Evolutionary conservation across 306 rosid species (phyloP).

Genomic region (Inga laurina): DNA sequence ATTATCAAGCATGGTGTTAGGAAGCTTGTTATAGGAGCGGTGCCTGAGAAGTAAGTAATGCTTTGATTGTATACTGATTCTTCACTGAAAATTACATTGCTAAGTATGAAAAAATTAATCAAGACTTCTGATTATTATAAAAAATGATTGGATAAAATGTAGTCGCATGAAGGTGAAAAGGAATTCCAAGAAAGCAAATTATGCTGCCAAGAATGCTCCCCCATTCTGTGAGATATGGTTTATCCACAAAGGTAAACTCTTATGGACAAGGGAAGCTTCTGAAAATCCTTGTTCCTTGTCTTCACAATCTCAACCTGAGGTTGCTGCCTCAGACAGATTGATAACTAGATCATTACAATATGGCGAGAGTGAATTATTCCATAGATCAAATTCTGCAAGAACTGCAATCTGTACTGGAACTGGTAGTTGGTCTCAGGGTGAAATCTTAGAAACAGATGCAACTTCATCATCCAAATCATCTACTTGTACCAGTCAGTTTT

Average conservation of each 20-base stretch:
- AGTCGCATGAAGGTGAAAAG: conserved; percentile 78
- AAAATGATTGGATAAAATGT: conserved; percentile 34
- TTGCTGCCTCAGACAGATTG: conserved; percentile 36
- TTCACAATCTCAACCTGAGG: conserved; percentile 45
- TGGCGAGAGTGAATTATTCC: conserved; percentile 33
- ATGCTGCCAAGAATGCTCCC: conserved; percentile 72
- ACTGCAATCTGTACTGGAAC: conserved; percentile 30
- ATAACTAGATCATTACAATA: conserved; percentile 47
- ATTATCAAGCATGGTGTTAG: conserved; percentile 53
- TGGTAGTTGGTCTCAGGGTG: conserved; percentile 41
- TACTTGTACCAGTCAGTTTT: conserved; percentile 40
- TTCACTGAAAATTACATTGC: background rate
- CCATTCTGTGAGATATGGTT: conserved; percentile 84
- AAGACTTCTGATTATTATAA: background rate
- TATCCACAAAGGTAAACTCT: conserved; percentile 71
- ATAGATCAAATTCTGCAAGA: conserved; percentile 44
- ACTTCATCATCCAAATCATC: conserved; percentile 43
- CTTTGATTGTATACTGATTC: conserved; percentile 17
- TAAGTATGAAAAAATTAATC: background rate
- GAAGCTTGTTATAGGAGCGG: conserved; percentile 84
- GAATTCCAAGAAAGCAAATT: conserved; percentile 71
- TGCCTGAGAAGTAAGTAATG: conserved; percentile 64
- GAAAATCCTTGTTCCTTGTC: conserved; percentile 51
- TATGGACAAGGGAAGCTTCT: conserved; percentile 84
- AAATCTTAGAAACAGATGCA: conserved; percentile 35